These are phyloP conservation scores for Exserohilum turcica DNA, from an alignment of 2,329 filamentous ascomycete species.

Conservation along the genomic window DNA sequence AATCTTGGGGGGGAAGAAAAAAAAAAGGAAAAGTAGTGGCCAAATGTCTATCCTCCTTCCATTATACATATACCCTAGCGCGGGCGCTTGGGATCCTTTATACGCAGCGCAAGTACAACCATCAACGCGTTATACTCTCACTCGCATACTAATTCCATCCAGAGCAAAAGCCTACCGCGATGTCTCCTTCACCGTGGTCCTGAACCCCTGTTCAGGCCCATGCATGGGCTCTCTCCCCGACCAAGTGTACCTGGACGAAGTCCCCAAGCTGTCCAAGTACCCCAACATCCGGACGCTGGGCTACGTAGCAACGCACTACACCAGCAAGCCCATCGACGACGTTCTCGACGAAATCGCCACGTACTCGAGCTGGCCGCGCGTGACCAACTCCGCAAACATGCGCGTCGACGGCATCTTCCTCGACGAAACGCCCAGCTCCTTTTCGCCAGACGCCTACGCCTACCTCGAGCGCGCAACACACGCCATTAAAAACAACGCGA, in stretches of 20 bases:
- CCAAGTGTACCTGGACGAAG: conserved; percentile 43
- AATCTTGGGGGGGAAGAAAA: not conserved
- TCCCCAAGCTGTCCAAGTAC: conserved; percentile 49
- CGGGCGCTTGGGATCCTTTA: conserved; percentile 56
- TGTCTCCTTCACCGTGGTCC: conserved; percentile 58
- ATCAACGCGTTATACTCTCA: too few species aligned
- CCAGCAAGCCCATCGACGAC: conserved; percentile 32
- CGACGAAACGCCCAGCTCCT: conserved; percentile 55
- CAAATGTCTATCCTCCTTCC: conserved; percentile 54
- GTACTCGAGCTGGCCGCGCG: conserved; percentile 55
- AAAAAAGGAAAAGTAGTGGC: not conserved
- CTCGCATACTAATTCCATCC: not conserved
- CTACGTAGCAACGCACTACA: conserved; percentile 60
- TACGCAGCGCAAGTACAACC: conserved; percentile 52
- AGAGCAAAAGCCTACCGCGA: conserved; percentile 44
- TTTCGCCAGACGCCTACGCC: conserved; percentile 21
- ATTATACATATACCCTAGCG: conserved; percentile 57
- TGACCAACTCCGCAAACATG: conserved; percentile 45
- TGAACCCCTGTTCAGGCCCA: conserved; percentile 55
- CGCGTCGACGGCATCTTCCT: conserved; percentile 59
- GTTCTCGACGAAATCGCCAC: conserved; percentile 52
- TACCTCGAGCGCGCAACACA: conserved; percentile 31
- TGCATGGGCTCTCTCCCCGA: conserved; percentile 36
- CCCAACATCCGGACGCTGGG: conserved; percentile 58
- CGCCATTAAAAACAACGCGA: conserved; percentile 24